phyloP scores from a whole-genome alignment of 106 monocot genomes.

The Platanthera guangdongensis region DNA sequence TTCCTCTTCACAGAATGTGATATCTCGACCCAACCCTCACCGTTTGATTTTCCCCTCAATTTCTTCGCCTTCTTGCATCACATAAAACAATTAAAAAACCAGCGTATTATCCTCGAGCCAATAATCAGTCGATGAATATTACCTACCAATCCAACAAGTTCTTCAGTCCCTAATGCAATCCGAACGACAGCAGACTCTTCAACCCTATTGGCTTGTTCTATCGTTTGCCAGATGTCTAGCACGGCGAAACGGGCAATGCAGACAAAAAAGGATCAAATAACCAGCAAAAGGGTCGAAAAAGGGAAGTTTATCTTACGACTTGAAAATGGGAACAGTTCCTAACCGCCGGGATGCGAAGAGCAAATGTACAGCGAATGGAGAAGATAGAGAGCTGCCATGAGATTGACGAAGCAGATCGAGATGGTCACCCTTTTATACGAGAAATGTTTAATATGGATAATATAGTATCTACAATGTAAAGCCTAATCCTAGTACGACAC shows the following conservation, averaged over 20 bases:
- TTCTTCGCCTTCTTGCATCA: neutral
- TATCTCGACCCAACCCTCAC: neutral
- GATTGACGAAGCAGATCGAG: conserved; percentile 7
- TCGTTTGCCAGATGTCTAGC: neutral
- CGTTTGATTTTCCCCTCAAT: neutral
- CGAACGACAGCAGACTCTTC: conserved; percentile 4
- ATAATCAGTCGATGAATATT: neutral
- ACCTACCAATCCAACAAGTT: conserved; percentile 6
- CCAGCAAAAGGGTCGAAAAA: neutral
- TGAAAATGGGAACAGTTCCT: conserved; percentile 4
- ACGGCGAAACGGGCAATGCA: neutral
- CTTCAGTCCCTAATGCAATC: neutral
- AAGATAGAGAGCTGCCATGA: conserved; percentile 3
- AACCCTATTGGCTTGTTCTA: neutral
- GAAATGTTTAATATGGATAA: no score
- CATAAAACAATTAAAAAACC: conserved; percentile 2
- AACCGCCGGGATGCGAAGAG: conserved; percentile 1
- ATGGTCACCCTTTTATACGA: conserved; percentile 4
- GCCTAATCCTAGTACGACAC: no score
- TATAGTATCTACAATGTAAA: no score
- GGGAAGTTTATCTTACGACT: neutral
- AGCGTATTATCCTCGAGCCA: neutral
- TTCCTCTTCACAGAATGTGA: conserved; percentile 36
- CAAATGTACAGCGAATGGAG: neutral
- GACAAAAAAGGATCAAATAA: neutral